Percentiles rank a stretch among this genome's conserved stretches.
Evolutionary conservation across 1,139 yeast genomes (phyloP).

Genomic region (Pichia sp.): DNA sequence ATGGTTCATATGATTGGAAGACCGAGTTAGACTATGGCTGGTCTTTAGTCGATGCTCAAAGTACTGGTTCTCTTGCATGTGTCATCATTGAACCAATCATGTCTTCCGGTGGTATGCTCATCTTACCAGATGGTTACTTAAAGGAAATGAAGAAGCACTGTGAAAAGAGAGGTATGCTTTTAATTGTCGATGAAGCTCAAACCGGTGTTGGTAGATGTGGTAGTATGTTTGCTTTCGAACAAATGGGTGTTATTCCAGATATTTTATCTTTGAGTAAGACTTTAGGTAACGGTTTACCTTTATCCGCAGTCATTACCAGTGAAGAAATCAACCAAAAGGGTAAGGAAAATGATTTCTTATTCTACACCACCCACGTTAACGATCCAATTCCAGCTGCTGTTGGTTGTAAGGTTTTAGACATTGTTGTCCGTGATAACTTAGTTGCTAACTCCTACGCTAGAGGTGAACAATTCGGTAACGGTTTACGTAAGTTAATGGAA

Average conservation of each 20-base stretch:
- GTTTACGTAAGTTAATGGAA: slow-evolving; percentile 3
- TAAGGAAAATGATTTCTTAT: slow-evolving; percentile 23
- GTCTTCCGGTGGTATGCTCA: slow-evolving; percentile 28
- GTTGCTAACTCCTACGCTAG: slow-evolving; percentile 23
- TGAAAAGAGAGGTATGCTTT: slow-evolving; percentile 27
- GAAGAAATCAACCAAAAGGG: slow-evolving; percentile 11
- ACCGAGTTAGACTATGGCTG: slow-evolving; percentile 28
- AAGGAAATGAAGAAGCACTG: slow-evolving; percentile 26
- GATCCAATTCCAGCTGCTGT: slow-evolving; percentile 32
- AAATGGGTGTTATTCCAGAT: slow-evolving; percentile 33
- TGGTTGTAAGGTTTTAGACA: slow-evolving; percentile 28
- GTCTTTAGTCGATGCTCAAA: slow-evolving; percentile 20
- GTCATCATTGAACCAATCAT: slow-evolving; percentile 25
- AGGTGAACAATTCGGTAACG: slow-evolving; percentile 19
- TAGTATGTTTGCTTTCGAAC: slow-evolving; percentile 33
- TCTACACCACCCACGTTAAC: slow-evolving; percentile 29
- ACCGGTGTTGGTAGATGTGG: slow-evolving; percentile 37
- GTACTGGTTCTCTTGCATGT: slow-evolving; percentile 28
- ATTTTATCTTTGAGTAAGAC: slow-evolving; percentile 34
- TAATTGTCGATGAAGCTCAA: slow-evolving; percentile 36
- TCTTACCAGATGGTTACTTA: slow-evolving; percentile 26
- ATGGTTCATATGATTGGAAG: slow-evolving; percentile 31
- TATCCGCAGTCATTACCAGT: slow-evolving; percentile 33
- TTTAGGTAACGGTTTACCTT: slow-evolving; percentile 34
- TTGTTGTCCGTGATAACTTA: slow-evolving; percentile 27